Base-by-base conservation (phyloP, 164 flowering plant species). In the Paratinospora sagittata region DNA sequence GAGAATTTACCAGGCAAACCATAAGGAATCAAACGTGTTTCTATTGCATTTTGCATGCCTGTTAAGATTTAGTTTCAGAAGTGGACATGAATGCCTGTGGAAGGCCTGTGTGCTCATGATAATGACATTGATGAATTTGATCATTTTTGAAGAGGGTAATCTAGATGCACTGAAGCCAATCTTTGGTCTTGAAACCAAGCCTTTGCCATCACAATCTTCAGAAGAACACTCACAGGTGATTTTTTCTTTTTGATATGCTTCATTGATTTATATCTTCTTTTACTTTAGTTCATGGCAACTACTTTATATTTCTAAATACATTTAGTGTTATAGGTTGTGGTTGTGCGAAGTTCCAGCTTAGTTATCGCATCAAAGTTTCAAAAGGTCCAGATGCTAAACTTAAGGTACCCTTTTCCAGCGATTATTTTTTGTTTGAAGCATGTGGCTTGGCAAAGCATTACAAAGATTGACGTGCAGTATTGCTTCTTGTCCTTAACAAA, bases 111-210 rank as follows among this genome's bases (percentile, higher is more conserved):
- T 90, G 73, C 82, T 80, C 72, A 69, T 79, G 67, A 70, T 90
- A 71, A 79, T 88, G 86, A 63, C 77, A 49, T 36, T 88, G 71
- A 69, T 87, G 83, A 82, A 87, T 83, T 76, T 92, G 7, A 73
- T 88, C 68, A 72, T 79, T 61, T 78, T 86, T 76, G 95, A 92
- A 82, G 90, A 84, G 79, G 97, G 92, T 60, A 71, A 78, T 78
- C 73, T 92, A 65, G 82, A 77, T 71, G 77, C 79, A 27, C 37
- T 89, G 66, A 72, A 70, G 45, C 62, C 79, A 52, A 47, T 85
- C 43, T 72, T 82, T 70, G 77, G 34, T 63, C 66, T 63, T 64
- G 36, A 11, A 67, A 41, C 60, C 36, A 73, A 76, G 71, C 68
- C 74, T 57, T 66, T 36, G 36, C 66, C 80, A 19, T 71, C 74